Percentiles rank a stretch among this genome's conserved stretches.
phyloP scores from a whole-genome alignment of 176 grass and related monocot species.

The Saccharum spontaneum region DNA sequence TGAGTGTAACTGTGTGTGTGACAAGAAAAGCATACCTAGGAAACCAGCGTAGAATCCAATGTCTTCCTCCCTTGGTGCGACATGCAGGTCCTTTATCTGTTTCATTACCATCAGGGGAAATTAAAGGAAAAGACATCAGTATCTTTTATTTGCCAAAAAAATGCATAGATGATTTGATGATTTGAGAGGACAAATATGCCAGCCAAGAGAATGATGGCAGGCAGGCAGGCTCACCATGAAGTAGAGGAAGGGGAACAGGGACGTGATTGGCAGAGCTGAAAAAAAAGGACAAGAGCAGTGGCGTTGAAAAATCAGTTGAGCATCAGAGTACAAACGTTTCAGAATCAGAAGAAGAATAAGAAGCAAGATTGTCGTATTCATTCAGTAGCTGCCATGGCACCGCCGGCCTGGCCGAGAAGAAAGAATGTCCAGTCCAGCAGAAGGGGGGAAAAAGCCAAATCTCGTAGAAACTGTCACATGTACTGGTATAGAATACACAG shows the following conservation, averaged over 20 bases:
- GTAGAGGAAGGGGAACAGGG: constrained; percentile 71
- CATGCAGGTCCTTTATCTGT: constrained; percentile 72
- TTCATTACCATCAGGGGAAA: background rate
- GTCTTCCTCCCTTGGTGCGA: constrained; percentile 71
- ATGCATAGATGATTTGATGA: background rate
- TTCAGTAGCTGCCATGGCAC: too few relatives aligned
- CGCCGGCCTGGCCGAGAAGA: background rate
- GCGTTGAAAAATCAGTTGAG: background rate
- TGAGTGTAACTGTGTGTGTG: background rate
- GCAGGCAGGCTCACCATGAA: constrained; percentile 62
- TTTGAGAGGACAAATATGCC: background rate
- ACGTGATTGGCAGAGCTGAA: constrained; percentile 62
- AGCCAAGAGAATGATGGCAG: background rate
- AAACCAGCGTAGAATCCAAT: constrained; percentile 95
- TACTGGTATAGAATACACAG: background rate
- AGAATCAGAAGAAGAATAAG: background rate
- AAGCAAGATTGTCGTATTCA: too few relatives aligned
- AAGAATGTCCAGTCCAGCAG: background rate
- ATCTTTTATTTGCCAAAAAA: background rate
- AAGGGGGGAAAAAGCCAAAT: background rate
- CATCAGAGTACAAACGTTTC: background rate
- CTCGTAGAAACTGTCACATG: background rate
- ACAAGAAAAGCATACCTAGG: constrained; percentile 44
- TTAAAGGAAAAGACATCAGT: background rate
- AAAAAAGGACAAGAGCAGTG: background rate